Evolutionary conservation across 192 early-diverging fungal species (phyloP).

Genomic region (Lobosporangium transversale): DNA sequence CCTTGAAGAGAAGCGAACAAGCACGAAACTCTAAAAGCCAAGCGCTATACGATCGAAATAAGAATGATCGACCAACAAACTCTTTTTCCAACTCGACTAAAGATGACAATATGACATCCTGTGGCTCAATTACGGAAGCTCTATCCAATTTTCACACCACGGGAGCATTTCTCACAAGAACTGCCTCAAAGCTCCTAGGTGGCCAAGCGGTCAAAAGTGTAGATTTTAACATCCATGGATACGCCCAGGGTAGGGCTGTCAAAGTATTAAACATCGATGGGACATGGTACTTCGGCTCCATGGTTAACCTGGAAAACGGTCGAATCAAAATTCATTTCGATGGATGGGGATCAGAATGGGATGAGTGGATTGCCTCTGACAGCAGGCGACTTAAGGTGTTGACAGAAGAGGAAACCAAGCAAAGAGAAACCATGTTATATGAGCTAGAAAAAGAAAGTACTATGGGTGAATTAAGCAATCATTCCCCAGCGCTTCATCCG

Average conservation of each 20-base stretch:
- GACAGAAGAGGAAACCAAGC: slow-evolving; percentile 28
- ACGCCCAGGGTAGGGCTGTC: slow-evolving; percentile 47
- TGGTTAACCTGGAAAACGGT: slow-evolving; percentile 54
- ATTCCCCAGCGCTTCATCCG: background rate
- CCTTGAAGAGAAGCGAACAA: no score
- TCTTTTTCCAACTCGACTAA: no score
- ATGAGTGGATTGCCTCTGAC: slow-evolving; percentile 65
- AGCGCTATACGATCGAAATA: slow-evolving; percentile 1
- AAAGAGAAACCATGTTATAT: background rate
- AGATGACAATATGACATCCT: no score
- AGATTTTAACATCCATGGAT: slow-evolving; percentile 60
- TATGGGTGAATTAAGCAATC: background rate
- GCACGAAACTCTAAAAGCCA: no score
- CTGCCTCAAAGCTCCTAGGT: slow-evolving; percentile 53
- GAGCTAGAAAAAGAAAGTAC: background rate
- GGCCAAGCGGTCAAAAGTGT: slow-evolving; percentile 48
- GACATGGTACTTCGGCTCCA: slow-evolving; percentile 58
- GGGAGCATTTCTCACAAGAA: slow-evolving; percentile 62
- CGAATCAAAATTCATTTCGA: slow-evolving; percentile 63
- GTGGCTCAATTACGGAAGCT: no score
- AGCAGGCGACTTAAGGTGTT: slow-evolving; percentile 54
- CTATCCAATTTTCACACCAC: slow-evolving; percentile 51
- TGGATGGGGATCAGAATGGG: slow-evolving; percentile 60
- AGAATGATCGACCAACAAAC: no score
- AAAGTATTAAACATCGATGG: slow-evolving; percentile 56